Base-by-base conservation (phyloP, 305 asterid species). In the Solanum aculeatissimum region DNA sequence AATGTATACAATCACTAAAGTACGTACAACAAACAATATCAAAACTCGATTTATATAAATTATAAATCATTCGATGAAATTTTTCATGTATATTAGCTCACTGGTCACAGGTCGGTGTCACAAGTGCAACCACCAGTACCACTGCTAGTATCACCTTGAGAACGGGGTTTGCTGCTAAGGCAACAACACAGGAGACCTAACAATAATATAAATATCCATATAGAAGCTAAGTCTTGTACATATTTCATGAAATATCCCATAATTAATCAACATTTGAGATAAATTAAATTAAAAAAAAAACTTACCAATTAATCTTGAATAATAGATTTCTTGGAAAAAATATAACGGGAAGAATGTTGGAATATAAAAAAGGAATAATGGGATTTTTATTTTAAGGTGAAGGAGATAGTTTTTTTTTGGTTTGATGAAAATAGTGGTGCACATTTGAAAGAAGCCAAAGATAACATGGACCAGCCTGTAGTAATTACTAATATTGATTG, bases 171-270 rank as follows among this genome's bases (percentile, higher is more conserved):
- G 90, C 84, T 87, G 85, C 84, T 85, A 51, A 91, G 83, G 85
- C 92, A 92, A 82, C 92, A 90, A 88, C 89, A 92, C 13, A 86
- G 47, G 74, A 91, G 87, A 40, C 93, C 92, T 47, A 92, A 75
- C 74, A 91, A 12, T 83, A 89, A 29, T 81, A 92, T 92, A 88
- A 92, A 85, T 4, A 89, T 89, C 38, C 92, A 86, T 29, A 87
- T 92, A 4, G 88, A 71, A 62, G 86, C 91, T 82, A 89, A 74
- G 32, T 92, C 90, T 19, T 87, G 68, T 83, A 87, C 91, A 91
- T 91, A 92, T 18, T 85, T 88, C 89, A 58, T 84, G 83, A 83
- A 82, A 60, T 85, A 40, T 83, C 74, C 93, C 92, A 90, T 91
- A 16, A 51, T 19, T n/a, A 29, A 62, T 49, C 45, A 45, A 27